These are phyloP conservation scores for Paraphoma chrysanthemicola DNA, from an alignment of 2,329 filamentous ascomycete species.

Conservation along the genomic window DNA sequence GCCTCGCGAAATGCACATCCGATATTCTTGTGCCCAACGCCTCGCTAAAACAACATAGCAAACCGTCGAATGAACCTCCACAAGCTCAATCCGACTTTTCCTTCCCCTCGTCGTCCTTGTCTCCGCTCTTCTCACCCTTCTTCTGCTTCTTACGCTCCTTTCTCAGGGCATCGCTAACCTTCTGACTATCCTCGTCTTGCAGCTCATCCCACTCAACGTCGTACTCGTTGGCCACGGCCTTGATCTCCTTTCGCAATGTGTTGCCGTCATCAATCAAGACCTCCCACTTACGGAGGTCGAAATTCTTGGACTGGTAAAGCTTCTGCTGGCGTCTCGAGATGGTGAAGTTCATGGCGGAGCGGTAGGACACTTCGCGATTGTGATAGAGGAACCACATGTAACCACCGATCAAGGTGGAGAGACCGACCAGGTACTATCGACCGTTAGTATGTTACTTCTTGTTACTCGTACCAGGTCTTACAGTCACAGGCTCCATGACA, in stretches of 20 bases:
- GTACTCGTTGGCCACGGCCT: constrained; percentile 81
- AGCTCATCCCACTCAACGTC: constrained; percentile 89
- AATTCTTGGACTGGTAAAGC: constrained; percentile 77
- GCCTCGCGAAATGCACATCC: too few relatives aligned
- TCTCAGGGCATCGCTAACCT: constrained; percentile 60
- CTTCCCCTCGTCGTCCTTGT: constrained; percentile 39
- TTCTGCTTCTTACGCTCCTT: constrained; percentile 54
- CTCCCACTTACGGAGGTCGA: constrained; percentile 81
- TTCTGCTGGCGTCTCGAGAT: constrained; percentile 78
- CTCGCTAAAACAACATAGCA: too few relatives aligned
- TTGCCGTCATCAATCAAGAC: constrained; percentile 81
- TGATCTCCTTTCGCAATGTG: constrained; percentile 77
- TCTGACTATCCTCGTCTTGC: constrained; percentile 72
- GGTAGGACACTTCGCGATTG: constrained; percentile 87
- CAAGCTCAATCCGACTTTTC: too few relatives aligned
- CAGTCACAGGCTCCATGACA: constrained; percentile 84
- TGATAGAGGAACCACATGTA: constrained; percentile 96
- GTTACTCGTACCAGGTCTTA: constrained; percentile 24
- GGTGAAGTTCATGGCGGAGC: constrained; percentile 85
- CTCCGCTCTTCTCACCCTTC: constrained; percentile 44
- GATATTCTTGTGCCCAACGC: too few relatives aligned
- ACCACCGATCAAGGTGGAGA: constrained; percentile 84
- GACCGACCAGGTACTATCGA: constrained; percentile 74
- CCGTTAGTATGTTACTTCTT: constrained; percentile 2
- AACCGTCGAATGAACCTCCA: too few relatives aligned